Conservation (phyloP, 352 stramenopile species). For the Globisporangium cederbergense region DNA sequence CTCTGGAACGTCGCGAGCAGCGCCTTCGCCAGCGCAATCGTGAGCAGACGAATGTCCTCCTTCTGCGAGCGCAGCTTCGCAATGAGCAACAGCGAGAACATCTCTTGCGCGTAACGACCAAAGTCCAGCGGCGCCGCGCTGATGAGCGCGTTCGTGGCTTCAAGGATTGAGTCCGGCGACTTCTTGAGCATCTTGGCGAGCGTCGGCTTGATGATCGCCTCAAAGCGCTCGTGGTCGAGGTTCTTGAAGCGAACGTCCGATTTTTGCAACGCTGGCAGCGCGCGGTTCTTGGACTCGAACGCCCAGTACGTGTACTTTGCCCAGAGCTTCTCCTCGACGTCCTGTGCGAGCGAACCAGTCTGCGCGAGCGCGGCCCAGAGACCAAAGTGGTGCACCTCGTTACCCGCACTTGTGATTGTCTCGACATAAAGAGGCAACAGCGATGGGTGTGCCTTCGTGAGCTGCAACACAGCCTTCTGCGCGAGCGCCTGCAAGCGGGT, state of each 20-base stretch:
- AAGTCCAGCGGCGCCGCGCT: constrained; percentile 57
- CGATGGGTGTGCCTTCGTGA: constrained; percentile 41
- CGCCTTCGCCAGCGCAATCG: constrained; percentile 43
- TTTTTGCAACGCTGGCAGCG: constrained; percentile 31
- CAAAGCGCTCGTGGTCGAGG: constrained; percentile 60
- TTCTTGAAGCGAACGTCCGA: constrained; percentile 48
- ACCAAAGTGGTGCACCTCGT: constrained; percentile 54
- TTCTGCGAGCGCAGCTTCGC: constrained; percentile 83
- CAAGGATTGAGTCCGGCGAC: constrained; percentile 70
- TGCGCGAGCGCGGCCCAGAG: constrained; percentile 58
- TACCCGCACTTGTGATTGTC: constrained; percentile 22
- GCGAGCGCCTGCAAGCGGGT: constrained; percentile 40
- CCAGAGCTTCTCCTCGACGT: constrained; percentile 46
- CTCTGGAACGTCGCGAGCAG: constrained; percentile 49
- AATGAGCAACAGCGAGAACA: constrained; percentile 70
- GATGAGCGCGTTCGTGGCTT: constrained; percentile 53
- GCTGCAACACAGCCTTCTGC: constrained; percentile 35
- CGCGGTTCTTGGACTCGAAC: constrained; percentile 71
- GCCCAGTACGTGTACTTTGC: constrained; percentile 65
- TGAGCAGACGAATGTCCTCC: constrained; percentile 63
- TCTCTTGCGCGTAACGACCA: constrained; percentile 46
- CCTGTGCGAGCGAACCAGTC: constrained; percentile 21
- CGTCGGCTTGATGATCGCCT: constrained; percentile 54
- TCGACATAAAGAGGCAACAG: constrained; percentile 42
- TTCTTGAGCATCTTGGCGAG: constrained; percentile 82